Base-by-base conservation (phyloP, 257 asterid species). In the Nicotiana tomentosiformis region DNA sequence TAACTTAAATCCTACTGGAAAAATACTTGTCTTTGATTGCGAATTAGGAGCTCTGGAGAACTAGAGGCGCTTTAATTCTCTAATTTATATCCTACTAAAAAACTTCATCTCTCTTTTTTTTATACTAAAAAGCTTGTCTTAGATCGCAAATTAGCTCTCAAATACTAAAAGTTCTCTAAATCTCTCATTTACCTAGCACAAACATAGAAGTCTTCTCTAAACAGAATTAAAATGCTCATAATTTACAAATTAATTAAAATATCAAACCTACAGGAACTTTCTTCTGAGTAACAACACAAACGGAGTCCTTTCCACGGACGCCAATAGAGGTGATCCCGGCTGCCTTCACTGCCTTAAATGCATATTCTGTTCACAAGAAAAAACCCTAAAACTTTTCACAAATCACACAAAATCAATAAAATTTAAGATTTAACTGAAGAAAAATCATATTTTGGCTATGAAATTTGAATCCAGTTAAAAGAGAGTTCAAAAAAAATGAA, bases 211-310 rank as follows among this genome's bases (percentile, higher is more conserved):
- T 56, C 46, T 74, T 56, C 46, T 74, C 80, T 74, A n/a, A 23
- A 26, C 80, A 74, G 43, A 26, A 15, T 9, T 3, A 74, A 43
- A 46, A 14, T 32, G 5, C 79, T 23, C 49, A 72, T 3, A 11
- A 46, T 49, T 23, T 12, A 69, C 56, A 72, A 46, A 43, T 20
- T 33, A 56, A n/a, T 10, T 16, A 60, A 20, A 16, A 7, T 2
- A 10, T 26, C 32, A 46, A 49, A 39, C 76, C 49, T 81, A 81
- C 99, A 85, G 99, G 99, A 77, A 96, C 98, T 94, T 94, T 96
- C 97, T 96, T 96, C 94, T 96, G 99, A 87, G 99, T 94, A 72
- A 96, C 99, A 68, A 96, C 99, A 58, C 99, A 96, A 11, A 96
- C 98, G 15, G 99, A 94, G 46, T 96, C 98, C 83, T 91, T 89